phyloP scores from a whole-genome alignment of 495 filamentous ascomycete species.

The Neurospora sp. region DNA sequence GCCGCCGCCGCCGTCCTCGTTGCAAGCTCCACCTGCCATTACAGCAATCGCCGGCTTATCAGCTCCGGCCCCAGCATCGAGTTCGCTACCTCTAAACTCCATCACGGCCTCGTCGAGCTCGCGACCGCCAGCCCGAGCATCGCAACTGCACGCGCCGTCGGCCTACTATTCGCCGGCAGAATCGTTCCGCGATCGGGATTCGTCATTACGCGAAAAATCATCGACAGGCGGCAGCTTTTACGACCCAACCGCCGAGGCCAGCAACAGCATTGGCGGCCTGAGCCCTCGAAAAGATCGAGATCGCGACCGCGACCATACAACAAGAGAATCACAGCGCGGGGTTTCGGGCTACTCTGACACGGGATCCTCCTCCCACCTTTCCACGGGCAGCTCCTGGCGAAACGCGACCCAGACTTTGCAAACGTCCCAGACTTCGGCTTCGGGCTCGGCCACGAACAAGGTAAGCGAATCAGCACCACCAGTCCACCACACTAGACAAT shows the following conservation, averaged over 20 bases:
- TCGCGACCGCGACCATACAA: background rate
- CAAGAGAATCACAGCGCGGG: slow-evolving; percentile 17
- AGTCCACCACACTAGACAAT: background rate
- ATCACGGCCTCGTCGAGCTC: slow-evolving; percentile 3
- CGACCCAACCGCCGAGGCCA: slow-evolving; percentile 45
- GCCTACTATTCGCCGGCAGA: slow-evolving; percentile 18
- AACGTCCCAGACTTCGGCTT: background rate
- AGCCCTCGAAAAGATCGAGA: background rate
- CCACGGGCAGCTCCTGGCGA: slow-evolving; percentile 16
- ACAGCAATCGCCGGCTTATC: slow-evolving; percentile 3
- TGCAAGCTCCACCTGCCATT: slow-evolving; percentile 19
- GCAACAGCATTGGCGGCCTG: slow-evolving; percentile 17
- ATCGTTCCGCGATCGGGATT: slow-evolving; percentile 19
- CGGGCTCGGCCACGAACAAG: slow-evolving; percentile 12
- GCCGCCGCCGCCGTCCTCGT: slow-evolving; percentile 9
- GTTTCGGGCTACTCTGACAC: slow-evolving; percentile 25
- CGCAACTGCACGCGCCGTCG: slow-evolving; percentile 26
- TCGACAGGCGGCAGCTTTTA: slow-evolving; percentile 38
- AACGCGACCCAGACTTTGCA: slow-evolving; percentile 24
- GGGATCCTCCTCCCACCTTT: slow-evolving; percentile 8
- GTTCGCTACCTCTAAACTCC: background rate
- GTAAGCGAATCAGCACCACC: slow-evolving; percentile 13
- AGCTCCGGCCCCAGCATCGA: slow-evolving; percentile 2
- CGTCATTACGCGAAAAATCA: slow-evolving; percentile 30
- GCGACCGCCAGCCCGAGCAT: slow-evolving; percentile 12